Base-by-base conservation (phyloP, 768 basidiomycete species). In the Phaeotremella fagi region DNA sequence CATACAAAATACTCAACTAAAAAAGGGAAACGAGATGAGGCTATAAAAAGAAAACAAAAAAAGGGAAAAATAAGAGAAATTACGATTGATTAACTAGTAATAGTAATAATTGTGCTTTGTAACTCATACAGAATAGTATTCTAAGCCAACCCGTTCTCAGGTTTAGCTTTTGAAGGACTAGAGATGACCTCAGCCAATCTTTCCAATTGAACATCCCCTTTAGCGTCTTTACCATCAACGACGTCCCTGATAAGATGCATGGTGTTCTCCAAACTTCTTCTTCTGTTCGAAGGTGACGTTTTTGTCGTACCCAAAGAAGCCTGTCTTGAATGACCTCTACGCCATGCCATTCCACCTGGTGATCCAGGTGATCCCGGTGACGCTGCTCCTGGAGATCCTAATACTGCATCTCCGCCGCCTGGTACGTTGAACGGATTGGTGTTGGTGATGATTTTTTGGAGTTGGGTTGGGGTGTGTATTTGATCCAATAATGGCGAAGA, bases 191-290 rank as follows among this genome's bases (percentile, higher is more conserved):
- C 75, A 3, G 75, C 75, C 18, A 76, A 55, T 37, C 64, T 63
- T 46, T 66, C 61, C 18, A 74, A 54, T 52, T 70, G 64, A 9
- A 48, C 61, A 59, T 80, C 79, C 2, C 63, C 60, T 43, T 73
- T 60, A 28, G 79, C 80, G 63, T 76, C 72, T 27, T 80, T 84
- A 27, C 87, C 88, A 47, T 94, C 91, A 75, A 86, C 83, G 4
- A 87, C 94, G 62, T 90, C 89, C 75, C 91, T 85, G 68, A 98
- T 94, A 71, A 97, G 82, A 57, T 85, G 85, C 80, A 92, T 90
- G 48, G 95, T 98, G 72, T 87, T 91, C 79, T 97, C 94, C 73
- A 98, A 74, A 71, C 87, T 90, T 73, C 94, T 79, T 75, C 94
- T 79, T 60, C 95, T 79, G 45, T 86, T 98, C 73, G 88, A 91